phyloP scores from a whole-genome alignment of 495 filamentous ascomycete species.

The Sporormia fimetaria region DNA sequence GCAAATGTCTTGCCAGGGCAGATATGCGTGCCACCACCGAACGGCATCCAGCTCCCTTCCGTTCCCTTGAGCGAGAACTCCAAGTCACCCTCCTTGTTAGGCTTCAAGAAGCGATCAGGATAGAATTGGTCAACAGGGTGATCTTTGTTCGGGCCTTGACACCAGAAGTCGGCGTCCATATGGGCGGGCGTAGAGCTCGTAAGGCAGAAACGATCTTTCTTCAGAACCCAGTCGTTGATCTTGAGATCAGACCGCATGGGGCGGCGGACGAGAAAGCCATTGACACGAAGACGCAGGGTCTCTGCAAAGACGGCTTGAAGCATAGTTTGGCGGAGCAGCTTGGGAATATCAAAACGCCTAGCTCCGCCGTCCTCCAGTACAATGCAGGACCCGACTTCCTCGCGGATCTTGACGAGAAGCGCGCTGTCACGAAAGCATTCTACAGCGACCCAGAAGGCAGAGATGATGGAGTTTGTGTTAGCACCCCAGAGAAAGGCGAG shows the following conservation, averaged over 20 bases:
- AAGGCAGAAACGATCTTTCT: slow-evolving; percentile 14
- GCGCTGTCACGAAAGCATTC: neutral
- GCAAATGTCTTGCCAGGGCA: slow-evolving; percentile 33
- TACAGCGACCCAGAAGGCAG: slow-evolving; percentile 1
- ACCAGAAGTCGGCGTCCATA: slow-evolving; percentile 27
- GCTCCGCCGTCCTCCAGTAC: no score
- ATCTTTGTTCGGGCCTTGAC: slow-evolving; percentile 23
- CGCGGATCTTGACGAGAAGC: slow-evolving; percentile 1
- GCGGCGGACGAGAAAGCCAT: slow-evolving; percentile 28
- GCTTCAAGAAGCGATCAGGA: slow-evolving; percentile 26
- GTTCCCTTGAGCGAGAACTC: slow-evolving; percentile 27
- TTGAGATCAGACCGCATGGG: slow-evolving; percentile 21
- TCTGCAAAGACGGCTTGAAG: slow-evolving; percentile 32
- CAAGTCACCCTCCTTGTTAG: slow-evolving; percentile 10
- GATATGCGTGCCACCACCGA: slow-evolving; percentile 27
- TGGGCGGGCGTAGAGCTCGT: slow-evolving; percentile 25
- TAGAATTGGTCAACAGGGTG: slow-evolving; percentile 28
- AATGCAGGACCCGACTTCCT: neutral
- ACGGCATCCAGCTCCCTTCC: slow-evolving; percentile 33
- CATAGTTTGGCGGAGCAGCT: slow-evolving; percentile 22
- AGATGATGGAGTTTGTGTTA: neutral
- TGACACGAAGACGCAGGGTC: slow-evolving; percentile 28
- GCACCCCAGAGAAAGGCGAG: slow-evolving; percentile 26
- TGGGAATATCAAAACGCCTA: slow-evolving; percentile 22
- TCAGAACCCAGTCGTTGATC: slow-evolving; percentile 14